Evolutionary conservation across 441 rosid genomes (phyloP).

Genomic region (Pelargonium citronellum): DNA sequence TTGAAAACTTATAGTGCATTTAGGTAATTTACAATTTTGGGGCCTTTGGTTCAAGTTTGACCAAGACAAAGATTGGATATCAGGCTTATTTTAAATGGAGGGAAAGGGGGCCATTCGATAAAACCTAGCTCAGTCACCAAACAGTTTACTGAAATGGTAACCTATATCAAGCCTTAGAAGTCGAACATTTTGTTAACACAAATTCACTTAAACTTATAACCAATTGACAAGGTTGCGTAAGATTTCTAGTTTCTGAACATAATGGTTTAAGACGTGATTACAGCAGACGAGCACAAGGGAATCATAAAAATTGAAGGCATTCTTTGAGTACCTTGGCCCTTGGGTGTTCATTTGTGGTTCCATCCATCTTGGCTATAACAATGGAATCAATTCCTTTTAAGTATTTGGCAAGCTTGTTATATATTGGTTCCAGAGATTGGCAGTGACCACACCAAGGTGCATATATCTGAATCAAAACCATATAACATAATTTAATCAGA

Average conservation of each 20-base stretch:
- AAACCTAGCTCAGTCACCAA: neutral
- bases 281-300: neutral
- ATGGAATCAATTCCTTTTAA: slow-evolving; percentile 65
- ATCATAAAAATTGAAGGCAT: neutral
- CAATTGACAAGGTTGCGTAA: neutral
- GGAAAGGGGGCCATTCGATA: neutral
- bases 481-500: neutral
- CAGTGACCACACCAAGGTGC: slow-evolving; percentile 99
- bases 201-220: neutral
- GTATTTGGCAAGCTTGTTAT: slow-evolving; percentile 87
- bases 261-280: neutral
- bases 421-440: slow-evolving; percentile 87
- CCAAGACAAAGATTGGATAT: neutral
- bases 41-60: neutral
- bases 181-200: neutral
- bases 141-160: neutral
- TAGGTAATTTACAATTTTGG: neutral
- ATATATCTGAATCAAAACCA: slow-evolving; percentile 48
- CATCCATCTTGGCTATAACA: slow-evolving; percentile 96
- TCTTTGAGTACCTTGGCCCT: slow-evolving; percentile 67
- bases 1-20: neutral
- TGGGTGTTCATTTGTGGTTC: slow-evolving; percentile 95
- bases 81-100: neutral
- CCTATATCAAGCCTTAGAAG: neutral
- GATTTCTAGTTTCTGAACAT: neutral